These are phyloP conservation scores for Boletellus sp. DNA, from an alignment of 768 basidiomycete species.

Conservation along the genomic window DNA sequence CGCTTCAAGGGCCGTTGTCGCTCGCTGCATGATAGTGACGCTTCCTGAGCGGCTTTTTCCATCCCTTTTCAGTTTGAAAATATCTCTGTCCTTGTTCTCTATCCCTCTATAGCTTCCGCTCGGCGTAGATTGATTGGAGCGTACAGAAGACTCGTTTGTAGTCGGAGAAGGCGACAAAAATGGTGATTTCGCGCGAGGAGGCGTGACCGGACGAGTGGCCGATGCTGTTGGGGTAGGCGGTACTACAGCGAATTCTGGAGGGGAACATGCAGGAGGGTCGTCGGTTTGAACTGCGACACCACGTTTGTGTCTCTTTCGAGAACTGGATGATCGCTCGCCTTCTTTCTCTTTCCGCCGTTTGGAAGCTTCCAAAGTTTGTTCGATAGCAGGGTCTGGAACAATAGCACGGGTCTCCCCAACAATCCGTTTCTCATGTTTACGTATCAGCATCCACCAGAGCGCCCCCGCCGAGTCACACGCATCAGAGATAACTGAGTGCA, in stretches of 20 bases:
- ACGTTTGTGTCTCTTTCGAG: constrained; percentile 25
- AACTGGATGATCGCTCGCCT: constrained; percentile 15
- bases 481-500: constrained; percentile 87
- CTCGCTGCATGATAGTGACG: constrained; percentile 94
- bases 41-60: constrained; percentile 78
- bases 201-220: constrained; percentile 41
- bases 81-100: constrained; percentile 47
- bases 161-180: constrained; percentile 56
- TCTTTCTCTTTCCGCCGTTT: constrained; percentile 33
- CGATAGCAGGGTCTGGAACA: constrained; percentile 15
- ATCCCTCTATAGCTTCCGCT: constrained; percentile 52
- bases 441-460: constrained; percentile 94
- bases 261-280: constrained; percentile 35
- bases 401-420: constrained; percentile 33
- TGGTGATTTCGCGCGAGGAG: constrained; percentile 50
- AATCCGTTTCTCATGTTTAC: constrained; percentile 66
- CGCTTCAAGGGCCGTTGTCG: constrained; percentile 86
- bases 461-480: constrained; percentile 92
- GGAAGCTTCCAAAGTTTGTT: constrained; percentile 20
- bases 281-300: constrained; percentile 44
- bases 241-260: constrained; percentile 66
- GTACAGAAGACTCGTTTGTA: constrained; percentile 44
- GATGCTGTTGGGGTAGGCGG: constrained; percentile 70
- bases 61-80: constrained; percentile 46
- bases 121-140: constrained; percentile 70